phyloP scores from a whole-genome alignment of 1,284 basidiomycete species.

The Cystobasidiaceae sp. region DNA sequence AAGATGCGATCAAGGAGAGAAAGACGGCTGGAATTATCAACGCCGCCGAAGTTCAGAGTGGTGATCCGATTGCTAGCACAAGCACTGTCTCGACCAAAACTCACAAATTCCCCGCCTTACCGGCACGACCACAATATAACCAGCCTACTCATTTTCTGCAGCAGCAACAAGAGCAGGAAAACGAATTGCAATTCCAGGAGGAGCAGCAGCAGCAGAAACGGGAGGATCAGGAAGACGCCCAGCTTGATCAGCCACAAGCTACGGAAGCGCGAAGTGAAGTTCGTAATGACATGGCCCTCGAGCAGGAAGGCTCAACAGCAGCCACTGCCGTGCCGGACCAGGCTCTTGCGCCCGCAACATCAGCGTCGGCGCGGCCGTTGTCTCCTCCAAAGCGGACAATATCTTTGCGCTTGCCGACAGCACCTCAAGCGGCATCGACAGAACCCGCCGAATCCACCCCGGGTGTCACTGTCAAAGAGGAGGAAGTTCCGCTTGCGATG shows the following conservation, averaged over 20 bases:
- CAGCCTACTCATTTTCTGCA: neutral
- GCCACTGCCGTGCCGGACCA: neutral
- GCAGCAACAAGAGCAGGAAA: neutral
- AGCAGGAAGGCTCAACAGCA: neutral
- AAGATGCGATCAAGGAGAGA: slow-evolving; percentile 16
- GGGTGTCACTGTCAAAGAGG: too few species aligned
- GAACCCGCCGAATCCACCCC: too few species aligned
- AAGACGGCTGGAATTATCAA: slow-evolving; percentile 1
- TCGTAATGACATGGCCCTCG: neutral
- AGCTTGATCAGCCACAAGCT: neutral
- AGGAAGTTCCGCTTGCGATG: too few species aligned
- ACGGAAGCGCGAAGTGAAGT: neutral
- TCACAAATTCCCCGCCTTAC: slow-evolving; percentile 12
- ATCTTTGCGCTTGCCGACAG: too few species aligned
- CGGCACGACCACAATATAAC: neutral
- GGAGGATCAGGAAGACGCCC: neutral
- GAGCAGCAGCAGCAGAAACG: neutral
- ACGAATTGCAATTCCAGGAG: neutral
- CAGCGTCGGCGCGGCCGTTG: neutral
- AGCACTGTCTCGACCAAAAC: neutral
- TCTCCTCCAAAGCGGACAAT: neutral
- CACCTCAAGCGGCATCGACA: too few species aligned
- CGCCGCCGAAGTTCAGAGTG: neutral
- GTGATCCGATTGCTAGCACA: neutral
- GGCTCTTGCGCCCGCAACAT: neutral